Conservation (phyloP, 2,329 filamentous ascomycete species). For the Neofusicoccum kwambonambiense region DNA sequence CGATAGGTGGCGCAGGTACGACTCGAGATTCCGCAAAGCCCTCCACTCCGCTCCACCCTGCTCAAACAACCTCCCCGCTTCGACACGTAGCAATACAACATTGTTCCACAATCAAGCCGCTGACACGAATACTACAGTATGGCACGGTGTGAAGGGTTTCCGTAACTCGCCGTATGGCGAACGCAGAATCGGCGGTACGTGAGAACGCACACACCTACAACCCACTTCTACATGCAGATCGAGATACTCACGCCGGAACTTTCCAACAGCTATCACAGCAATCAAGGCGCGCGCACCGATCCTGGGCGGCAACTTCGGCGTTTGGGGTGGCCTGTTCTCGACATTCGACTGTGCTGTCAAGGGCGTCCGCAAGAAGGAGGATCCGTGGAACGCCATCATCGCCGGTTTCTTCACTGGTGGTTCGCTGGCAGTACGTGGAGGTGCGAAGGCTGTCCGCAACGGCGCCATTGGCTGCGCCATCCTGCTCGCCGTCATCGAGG, state of each 20-base stretch:
- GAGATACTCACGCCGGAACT: not conserved
- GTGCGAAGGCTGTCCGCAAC: conserved; percentile 87
- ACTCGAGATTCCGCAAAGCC: not conserved
- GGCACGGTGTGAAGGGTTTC: conserved; percentile 96
- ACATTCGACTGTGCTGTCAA: conserved; percentile 97
- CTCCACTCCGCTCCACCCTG: conserved; percentile 13
- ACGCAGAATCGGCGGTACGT: conserved; percentile 75
- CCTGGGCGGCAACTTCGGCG: conserved; percentile 94
- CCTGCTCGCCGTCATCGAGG: conserved; percentile 92
- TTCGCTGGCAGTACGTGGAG: conserved; percentile 85
- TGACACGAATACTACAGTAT: conserved; percentile 61
- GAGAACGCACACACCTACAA: not conserved
- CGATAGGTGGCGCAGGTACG: conserved; percentile 42
- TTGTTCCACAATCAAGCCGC: conserved; percentile 15
- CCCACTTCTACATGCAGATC: not conserved
- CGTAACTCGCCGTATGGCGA: conserved; percentile 69
- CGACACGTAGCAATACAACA: conserved; percentile 21
- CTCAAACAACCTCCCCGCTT: not conserved
- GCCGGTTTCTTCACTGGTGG: conserved; percentile 97
- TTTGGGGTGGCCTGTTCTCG: conserved; percentile 94
- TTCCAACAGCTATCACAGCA: conserved; percentile 69
- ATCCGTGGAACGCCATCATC: conserved; percentile 96
- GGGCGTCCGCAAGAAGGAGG: conserved; percentile 88
- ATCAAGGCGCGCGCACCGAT: conserved; percentile 97
- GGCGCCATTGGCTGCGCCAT: conserved; percentile 95